Evolutionary conservation across 768 basidiomycete species (phyloP).

Genomic region (Lactarius trivialis): DNA sequence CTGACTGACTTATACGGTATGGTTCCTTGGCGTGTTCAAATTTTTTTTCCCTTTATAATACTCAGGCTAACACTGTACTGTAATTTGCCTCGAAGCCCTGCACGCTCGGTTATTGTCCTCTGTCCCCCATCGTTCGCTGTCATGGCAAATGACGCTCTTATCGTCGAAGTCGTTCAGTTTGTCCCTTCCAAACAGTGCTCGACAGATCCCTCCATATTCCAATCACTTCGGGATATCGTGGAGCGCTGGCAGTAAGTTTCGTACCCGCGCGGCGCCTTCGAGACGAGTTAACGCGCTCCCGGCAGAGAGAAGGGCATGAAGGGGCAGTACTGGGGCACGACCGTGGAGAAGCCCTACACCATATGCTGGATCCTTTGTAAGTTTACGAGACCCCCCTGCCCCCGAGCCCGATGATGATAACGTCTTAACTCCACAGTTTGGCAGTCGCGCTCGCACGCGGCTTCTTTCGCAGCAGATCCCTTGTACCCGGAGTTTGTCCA

Average conservation of each 20-base stretch:
- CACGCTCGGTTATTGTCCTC: not conserved
- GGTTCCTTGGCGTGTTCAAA: not conserved
- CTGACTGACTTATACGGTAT: not conserved
- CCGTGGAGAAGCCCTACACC: not conserved
- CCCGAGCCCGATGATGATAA: not conserved
- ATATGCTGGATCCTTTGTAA: conserved; percentile 11
- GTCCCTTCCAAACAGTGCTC: not conserved
- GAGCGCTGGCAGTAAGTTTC: conserved; percentile 10
- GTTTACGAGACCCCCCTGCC: not conserved
- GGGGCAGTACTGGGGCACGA: conserved; percentile 11
- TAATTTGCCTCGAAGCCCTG: not conserved
- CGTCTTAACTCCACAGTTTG: not conserved
- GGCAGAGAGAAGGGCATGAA: conserved; percentile 7
- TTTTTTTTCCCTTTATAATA: too few relatives aligned
- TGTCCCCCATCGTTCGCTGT: not conserved
- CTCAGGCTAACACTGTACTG: too few relatives aligned
- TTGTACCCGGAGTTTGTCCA: not conserved
- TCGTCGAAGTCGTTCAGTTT: conserved; percentile 7
- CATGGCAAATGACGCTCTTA: not conserved
- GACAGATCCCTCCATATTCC: conserved; percentile 1
- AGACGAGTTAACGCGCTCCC: not conserved
- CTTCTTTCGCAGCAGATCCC: conserved; percentile 3
- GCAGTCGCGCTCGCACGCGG: not conserved
- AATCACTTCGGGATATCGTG: not conserved
- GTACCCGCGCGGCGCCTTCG: not conserved